Conservation (phyloP, 129 eudicot species). For the Saposhnikovia divaricata region DNA sequence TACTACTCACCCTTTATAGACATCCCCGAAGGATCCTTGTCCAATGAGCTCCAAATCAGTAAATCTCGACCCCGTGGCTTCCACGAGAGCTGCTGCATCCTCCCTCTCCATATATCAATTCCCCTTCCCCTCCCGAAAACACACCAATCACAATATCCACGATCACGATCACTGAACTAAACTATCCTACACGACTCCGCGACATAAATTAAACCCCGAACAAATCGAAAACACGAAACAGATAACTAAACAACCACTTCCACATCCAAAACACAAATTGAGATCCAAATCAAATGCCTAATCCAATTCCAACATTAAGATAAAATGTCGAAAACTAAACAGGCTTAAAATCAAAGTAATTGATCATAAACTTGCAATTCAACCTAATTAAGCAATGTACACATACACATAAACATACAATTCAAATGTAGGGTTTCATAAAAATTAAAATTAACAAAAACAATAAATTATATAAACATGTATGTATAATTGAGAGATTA, state of each 20-base stretch:
- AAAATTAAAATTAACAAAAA: not conserved
- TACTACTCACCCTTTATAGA: slow-evolving; percentile 73
- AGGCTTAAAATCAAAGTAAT: not conserved
- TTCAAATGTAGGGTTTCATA: not conserved
- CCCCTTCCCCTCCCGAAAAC: not conserved
- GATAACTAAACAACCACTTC: not conserved
- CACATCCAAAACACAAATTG: not conserved
- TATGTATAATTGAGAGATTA: not conserved
- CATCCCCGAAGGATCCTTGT: slow-evolving; percentile 96
- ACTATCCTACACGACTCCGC: not conserved
- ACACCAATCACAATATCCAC: not conserved
- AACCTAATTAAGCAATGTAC: not conserved
- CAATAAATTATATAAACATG: not conserved
- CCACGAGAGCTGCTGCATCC: slow-evolving; percentile 74
- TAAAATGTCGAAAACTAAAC: not conserved
- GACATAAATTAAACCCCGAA: not conserved
- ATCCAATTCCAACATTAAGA: not conserved
- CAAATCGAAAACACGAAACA: not conserved
- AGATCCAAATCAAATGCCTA: not conserved
- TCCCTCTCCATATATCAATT: slow-evolving; percentile 42
- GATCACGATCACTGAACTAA: not conserved
- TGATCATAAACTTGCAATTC: not conserved
- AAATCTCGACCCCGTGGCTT: slow-evolving; percentile 78
- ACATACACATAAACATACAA: not conserved
- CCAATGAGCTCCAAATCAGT: slow-evolving; percentile 82